Conservation (phyloP, 352 stramenopile species). For the Phytophthora fragariaefolia region DNA sequence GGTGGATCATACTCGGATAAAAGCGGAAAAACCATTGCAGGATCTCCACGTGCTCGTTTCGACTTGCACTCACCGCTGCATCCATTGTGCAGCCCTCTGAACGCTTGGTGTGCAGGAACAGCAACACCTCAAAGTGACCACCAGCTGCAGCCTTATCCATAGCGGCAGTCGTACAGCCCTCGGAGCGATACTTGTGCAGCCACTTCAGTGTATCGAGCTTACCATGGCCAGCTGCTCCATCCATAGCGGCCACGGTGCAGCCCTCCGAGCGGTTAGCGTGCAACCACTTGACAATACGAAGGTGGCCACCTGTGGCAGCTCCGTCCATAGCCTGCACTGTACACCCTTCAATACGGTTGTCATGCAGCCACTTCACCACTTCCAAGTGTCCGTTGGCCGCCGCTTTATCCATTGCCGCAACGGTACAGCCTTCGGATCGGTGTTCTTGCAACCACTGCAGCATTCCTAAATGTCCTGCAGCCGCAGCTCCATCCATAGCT, state of each 20-base stretch:
- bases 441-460: slow-evolving; percentile 44
- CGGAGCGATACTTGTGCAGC: slow-evolving; percentile 36
- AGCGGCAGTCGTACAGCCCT: slow-evolving; percentile 41
- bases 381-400: slow-evolving; percentile 39
- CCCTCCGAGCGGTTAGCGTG: slow-evolving; percentile 36
- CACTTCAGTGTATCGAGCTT: slow-evolving; percentile 40
- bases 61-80: slow-evolving; percentile 38
- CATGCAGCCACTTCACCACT: slow-evolving; percentile 43
- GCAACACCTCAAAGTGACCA: slow-evolving; percentile 48
- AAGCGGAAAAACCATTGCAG: slow-evolving; percentile 47
- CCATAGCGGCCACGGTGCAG: slow-evolving; percentile 48
- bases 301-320: slow-evolving; percentile 35
- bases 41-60: slow-evolving; percentile 47
- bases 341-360: slow-evolving; percentile 39
- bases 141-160: slow-evolving; percentile 41
- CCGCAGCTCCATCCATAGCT: slow-evolving; percentile 44
- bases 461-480: slow-evolving; percentile 31
- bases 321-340: slow-evolving; percentile 39
- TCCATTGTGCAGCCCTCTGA: slow-evolving; percentile 42
- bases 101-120: slow-evolving; percentile 44
- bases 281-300: slow-evolving; percentile 41
- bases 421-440: slow-evolving; percentile 34
- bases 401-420: slow-evolving; percentile 37
- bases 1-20: slow-evolving; percentile 44
- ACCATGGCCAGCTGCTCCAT: slow-evolving; percentile 38